phyloP scores from a whole-genome alignment of 768 basidiomycete species.

The Sarcomyxa edulis region DNA sequence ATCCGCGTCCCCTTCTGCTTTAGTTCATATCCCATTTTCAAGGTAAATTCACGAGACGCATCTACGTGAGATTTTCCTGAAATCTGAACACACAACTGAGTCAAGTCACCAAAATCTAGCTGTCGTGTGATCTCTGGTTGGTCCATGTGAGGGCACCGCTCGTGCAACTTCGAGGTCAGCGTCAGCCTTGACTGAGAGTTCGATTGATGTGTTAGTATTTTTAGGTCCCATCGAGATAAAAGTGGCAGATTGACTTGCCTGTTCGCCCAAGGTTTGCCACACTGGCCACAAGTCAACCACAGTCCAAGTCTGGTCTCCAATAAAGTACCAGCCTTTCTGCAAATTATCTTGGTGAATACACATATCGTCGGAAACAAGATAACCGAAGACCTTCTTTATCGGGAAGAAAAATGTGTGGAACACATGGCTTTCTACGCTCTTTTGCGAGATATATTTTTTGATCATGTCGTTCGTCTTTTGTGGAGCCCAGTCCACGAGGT shows the following conservation, averaged over 20 bases:
- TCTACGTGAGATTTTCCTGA: no score
- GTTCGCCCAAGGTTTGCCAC: constrained; percentile 33
- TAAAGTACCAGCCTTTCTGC: constrained; percentile 44
- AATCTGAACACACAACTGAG: no score
- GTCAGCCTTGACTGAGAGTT: constrained; percentile 24
- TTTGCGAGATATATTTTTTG: constrained; percentile 24
- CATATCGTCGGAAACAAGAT: neutral
- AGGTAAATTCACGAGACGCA: no score
- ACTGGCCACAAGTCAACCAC: constrained; percentile 22
- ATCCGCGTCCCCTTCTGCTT: no score
- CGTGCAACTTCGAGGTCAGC: constrained; percentile 26
- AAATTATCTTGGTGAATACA: constrained; percentile 3
- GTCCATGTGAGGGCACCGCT: constrained; percentile 20
- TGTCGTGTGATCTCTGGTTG: neutral
- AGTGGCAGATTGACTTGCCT: constrained; percentile 20
- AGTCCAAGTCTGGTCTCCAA: constrained; percentile 45
- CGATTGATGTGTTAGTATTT: constrained; percentile 6
- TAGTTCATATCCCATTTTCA: no score
- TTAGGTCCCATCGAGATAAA: neutral
- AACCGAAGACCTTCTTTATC: constrained; percentile 31
- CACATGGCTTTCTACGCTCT: constrained; percentile 13
- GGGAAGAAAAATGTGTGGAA: constrained; percentile 52
- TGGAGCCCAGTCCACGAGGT: constrained; percentile 51
- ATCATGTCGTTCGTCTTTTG: constrained; percentile 25
- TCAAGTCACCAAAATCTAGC: no score